Percentiles rank a stretch among this genome's conserved stretches.
phyloP scores from a whole-genome alignment of 495 filamentous ascomycete genomes.

The Penicillium longicatenatum region DNA sequence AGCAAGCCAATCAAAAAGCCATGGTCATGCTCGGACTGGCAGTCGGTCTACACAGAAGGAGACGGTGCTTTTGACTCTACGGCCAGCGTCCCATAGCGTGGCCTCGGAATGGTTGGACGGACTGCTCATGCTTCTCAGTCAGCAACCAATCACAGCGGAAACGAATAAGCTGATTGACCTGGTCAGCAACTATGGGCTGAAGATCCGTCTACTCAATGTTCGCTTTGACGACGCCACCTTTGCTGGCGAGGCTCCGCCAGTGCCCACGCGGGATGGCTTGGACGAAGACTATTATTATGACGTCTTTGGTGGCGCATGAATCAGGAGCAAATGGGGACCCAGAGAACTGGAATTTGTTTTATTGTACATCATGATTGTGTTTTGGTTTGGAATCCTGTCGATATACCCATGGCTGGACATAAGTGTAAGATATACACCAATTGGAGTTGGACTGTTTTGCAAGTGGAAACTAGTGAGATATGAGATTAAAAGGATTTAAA shows the following conservation, averaged over 20 bases:
- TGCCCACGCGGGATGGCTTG: conserved; percentile 51
- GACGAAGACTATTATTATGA: conserved; percentile 60
- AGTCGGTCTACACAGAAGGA: conserved; percentile 53
- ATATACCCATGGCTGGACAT: conserved; percentile 25
- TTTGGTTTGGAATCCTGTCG: conserved; percentile 11
- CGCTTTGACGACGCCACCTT: conserved; percentile 71
- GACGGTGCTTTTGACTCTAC: conserved; percentile 72
- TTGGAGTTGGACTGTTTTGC: conserved; percentile 1
- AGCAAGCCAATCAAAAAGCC: conserved; percentile 27
- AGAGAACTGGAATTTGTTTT: background rate
- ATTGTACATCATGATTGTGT: background rate
- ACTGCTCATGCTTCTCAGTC: conserved; percentile 89
- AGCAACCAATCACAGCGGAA: conserved; percentile 95
- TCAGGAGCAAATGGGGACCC: background rate
- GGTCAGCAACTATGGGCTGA: conserved; percentile 86
- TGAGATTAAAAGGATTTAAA: too few species aligned
- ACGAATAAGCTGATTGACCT: conserved; percentile 85
- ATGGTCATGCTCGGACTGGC: conserved; percentile 35
- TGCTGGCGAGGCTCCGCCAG: conserved; percentile 44
- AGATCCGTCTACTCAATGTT: conserved; percentile 92
- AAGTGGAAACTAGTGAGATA: background rate
- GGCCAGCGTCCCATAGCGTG: conserved; percentile 75
- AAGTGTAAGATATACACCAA: conserved; percentile 11
- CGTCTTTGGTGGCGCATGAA: conserved; percentile 49
- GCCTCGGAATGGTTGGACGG: conserved; percentile 98